Base-by-base conservation (phyloP, 108 stramenopile genomes). In the Nitzschia inconspicua region DNA sequence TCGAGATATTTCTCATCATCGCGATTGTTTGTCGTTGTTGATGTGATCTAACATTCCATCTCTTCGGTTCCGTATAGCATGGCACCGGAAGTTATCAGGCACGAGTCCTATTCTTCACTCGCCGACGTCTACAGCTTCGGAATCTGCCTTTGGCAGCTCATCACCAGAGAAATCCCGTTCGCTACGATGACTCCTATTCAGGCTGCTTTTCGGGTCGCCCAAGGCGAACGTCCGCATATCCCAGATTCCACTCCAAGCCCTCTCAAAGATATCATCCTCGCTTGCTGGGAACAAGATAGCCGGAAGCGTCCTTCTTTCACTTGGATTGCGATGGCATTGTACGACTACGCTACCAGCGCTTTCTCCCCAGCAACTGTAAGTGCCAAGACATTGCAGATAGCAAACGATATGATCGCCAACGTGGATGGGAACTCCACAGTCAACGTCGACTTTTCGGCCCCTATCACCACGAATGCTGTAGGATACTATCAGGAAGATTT, bases 71-170 rank as follows among this genome's bases (percentile, higher is more conserved):
- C n/a, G n/a, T n/a, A n/a, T n/a, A n/a, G n/a, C 55, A 80, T 78
- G 82, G 70, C 74, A 13, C 77, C 87, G 14, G 82, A 83, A 31
- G 83, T 85, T 4, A 82, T 89, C 42, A 64, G 79, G 0, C 79
- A 81, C 47, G 79, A 85, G 52, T 49, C 71, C 9, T 89, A 89
- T 64, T 65, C 76, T 5, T 69, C 41, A 30, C 53, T 63, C 20
- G 82, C 84, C 19, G 87, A 89, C 72, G 82, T 85, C 10, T 86
- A 79, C 52, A 80, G 76, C 18, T 83, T 75, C 48, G 74, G 70
- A 2, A 32, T 89, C 1, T 35, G 80, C 7, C 48, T 85, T 39
- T 88, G 86, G 86, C 82, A 84, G 64, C 66, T 83, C 0, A 55
- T 83, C 10, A 74, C 78, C 1, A 68, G 73, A 1, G 70, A 77